These are phyloP conservation scores for Backusella circina DNA, from an alignment of 192 early-diverging fungal species.

Conservation along the genomic window DNA sequence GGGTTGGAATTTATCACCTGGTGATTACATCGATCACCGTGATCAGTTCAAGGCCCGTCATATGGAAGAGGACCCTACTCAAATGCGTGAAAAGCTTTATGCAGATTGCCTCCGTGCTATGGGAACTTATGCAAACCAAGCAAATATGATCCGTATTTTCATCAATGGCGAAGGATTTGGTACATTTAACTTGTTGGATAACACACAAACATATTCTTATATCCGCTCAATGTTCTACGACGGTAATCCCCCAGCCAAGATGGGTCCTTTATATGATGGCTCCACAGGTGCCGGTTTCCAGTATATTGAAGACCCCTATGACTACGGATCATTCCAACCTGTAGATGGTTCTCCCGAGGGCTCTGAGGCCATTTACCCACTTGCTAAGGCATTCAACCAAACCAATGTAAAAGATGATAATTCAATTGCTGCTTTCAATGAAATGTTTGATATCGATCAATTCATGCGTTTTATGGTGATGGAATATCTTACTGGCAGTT, in stretches of 20 bases:
- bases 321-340: conserved; percentile 21
- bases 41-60: conserved; percentile 44
- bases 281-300: conserved; percentile 40
- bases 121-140: conserved; percentile 41
- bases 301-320: conserved; percentile 17
- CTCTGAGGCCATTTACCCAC: conserved; percentile 12
- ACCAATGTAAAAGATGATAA: conserved; percentile 33
- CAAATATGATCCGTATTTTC: conserved; percentile 43
- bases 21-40: conserved; percentile 26
- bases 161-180: conserved; percentile 42
- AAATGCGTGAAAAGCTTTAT: conserved; percentile 50
- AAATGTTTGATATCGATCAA: conserved; percentile 33
- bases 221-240: conserved; percentile 38
- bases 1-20: conserved; percentile 32
- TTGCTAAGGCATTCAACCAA: conserved; percentile 22
- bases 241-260: conserved; percentile 27
- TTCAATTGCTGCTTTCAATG: conserved; percentile 20
- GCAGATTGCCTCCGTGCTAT: conserved; percentile 44
- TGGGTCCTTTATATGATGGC: conserved; percentile 45
- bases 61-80: conserved; percentile 49
- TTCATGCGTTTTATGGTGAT: conserved; percentile 47
- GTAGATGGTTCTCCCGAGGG: conserved; percentile 18
- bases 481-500: conserved; percentile 44
- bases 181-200: conserved; percentile 48
- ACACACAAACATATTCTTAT: conserved; percentile 39